Conservation (phyloP, 345 rosid species). For the Raphanus raphanistrum region DNA sequence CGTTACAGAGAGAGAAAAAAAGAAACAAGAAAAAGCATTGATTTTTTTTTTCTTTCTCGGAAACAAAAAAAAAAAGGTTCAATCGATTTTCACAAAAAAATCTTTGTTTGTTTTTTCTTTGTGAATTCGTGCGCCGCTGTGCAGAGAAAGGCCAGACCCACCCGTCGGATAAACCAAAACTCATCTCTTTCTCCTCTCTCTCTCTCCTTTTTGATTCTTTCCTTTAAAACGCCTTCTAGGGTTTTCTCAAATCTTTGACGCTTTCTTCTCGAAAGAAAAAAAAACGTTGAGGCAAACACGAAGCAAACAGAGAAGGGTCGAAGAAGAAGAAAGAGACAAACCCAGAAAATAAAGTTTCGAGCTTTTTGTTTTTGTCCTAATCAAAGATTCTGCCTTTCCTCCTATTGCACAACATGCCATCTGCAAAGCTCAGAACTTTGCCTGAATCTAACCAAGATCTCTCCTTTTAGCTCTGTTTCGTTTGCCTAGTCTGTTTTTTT, state of each 20-base stretch:
- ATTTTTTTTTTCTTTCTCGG: background rate
- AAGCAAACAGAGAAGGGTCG: background rate
- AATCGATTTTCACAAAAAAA: background rate
- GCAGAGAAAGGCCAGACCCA: conserved; percentile 46
- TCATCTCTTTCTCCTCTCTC: background rate
- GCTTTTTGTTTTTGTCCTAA: conserved; percentile 8
- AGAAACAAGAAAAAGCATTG: conserved; percentile 11
- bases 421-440: conserved; percentile 27
- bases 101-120: conserved; percentile 3
- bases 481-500: background rate
- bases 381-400: background rate
- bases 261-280: conserved; percentile 32
- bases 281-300: conserved; percentile 18
- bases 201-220: conserved; percentile 8
- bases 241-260: conserved; percentile 29
- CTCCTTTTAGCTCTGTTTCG: background rate
- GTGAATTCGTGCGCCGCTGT: conserved; percentile 36
- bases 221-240: conserved; percentile 17
- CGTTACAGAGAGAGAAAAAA: background rate
- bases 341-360: background rate
- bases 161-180: conserved; percentile 39
- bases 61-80: background rate
- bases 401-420: conserved; percentile 2
- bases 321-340: conserved; percentile 9
- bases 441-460: conserved; percentile 20